Evolutionary conservation across 768 basidiomycete genomes (phyloP), one percentile per base, ranked within the genome.

Genomic region (Auriscalpium vulgare): DNA sequence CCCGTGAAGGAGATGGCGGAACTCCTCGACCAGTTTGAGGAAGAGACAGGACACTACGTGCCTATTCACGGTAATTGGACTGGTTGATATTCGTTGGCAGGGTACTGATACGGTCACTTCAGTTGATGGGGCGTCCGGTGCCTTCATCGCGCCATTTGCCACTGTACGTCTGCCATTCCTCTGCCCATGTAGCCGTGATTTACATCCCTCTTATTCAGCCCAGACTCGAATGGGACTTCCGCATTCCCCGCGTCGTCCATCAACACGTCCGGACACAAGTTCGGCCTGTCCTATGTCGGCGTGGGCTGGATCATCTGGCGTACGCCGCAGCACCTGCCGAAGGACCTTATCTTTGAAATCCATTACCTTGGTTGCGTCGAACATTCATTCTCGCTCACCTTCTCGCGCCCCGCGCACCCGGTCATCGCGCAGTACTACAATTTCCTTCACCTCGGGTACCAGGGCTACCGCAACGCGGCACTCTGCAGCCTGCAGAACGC

Each of bases 1-100:
- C 83, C 87, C 14, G 93, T 97, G 37, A 81, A 88, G 67, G 88
- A 86, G 66, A 89, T 97, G 83, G 75, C 87, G 1, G 82, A 84
- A 44, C 76, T 89, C 10, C 74, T 92, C 68, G 76, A 77, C 72
- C 76, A 71, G 56, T 84, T 81, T 63, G 76, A 85, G 66, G 66
- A 48, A 19, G 63, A 69, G 57, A 78, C 74, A 0, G 78, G 76
- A 16, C 63, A 67, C 59, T 68, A 66, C 50, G 72, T 78, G 36
- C 75, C 79, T 21, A 75, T 79, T 57, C 76, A 76, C 56, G 62
- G 64, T 69, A 50, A 23, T 57, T 53, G 16, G 5, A 3, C 14
- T 35, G 10, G 3, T 23, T 13, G 6, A 10, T 45, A 34, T 23
- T 46, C 17, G 19, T 10, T 45, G 35, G 21, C 5, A 2, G 14